phyloP scores from a whole-genome alignment of 176 grass and related monocot genomes.

The Triticum dicoccoides region DNA sequence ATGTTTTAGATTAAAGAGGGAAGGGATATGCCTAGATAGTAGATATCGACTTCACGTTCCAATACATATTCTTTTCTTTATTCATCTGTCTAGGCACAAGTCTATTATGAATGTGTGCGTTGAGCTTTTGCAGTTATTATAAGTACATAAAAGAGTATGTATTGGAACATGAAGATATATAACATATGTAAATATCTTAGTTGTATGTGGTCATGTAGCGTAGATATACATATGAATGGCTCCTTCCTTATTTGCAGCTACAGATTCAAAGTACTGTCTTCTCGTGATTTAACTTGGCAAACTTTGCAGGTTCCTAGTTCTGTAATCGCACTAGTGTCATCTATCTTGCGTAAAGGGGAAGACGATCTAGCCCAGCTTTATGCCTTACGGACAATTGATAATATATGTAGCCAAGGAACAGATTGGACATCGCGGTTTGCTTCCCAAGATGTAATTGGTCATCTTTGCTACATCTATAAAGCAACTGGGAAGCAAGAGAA shows the following conservation, averaged over 20 bases:
- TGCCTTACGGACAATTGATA: constrained; percentile 93
- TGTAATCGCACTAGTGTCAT: constrained; percentile 82
- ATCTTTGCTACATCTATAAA: constrained; percentile 91
- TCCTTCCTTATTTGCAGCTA: constrained; percentile 10
- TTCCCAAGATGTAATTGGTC: constrained; percentile 79
- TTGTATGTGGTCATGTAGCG: background rate
- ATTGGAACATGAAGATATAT: background rate
- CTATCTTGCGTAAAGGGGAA: constrained; percentile 92
- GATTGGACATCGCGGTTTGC: constrained; percentile 95
- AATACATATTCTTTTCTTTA: background rate
- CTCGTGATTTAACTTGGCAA: constrained; percentile 28
- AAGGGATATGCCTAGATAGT: background rate
- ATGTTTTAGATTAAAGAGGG: background rate
- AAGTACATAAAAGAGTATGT: background rate
- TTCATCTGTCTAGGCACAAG: background rate
- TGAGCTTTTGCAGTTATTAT: background rate
- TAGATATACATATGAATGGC: constrained; percentile 3
- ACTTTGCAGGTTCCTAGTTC: constrained; percentile 80
- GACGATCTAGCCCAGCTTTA: constrained; percentile 96
- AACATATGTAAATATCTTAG: background rate
- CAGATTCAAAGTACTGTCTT: background rate
- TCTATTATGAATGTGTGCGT: background rate
- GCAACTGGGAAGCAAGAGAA: constrained; percentile 89
- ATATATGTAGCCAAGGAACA: constrained; percentile 90
- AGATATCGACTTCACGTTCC: background rate